phyloP scores from a whole-genome alignment of 2,329 filamentous ascomycete species.

The Coniella vitis region DNA sequence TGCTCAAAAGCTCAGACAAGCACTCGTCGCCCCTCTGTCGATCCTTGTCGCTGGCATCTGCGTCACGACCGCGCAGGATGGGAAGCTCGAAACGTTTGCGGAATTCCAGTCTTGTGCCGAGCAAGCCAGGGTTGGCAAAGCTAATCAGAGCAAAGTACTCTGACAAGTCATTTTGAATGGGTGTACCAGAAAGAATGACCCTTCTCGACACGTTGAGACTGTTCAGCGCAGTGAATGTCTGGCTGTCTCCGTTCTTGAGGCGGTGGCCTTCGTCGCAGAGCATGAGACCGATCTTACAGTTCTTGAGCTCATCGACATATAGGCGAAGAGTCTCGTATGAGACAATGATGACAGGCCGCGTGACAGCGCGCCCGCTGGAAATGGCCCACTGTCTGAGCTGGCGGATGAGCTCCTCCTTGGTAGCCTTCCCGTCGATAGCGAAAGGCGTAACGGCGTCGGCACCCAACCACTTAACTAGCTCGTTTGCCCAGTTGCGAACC shows the following conservation, averaged over 20 bases:
- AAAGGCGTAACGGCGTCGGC: slow-evolving; percentile 87
- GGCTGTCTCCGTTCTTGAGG: slow-evolving; percentile 91
- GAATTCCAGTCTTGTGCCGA: slow-evolving; percentile 85
- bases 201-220: slow-evolving; percentile 82
- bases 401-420: slow-evolving; percentile 84
- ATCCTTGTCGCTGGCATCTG: slow-evolving; percentile 77
- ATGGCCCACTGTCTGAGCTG: slow-evolving; percentile 95
- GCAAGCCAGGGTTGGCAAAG: slow-evolving; percentile 89
- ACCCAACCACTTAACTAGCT: slow-evolving; percentile 93
- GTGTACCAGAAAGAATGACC: slow-evolving; percentile 92
- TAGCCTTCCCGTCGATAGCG: slow-evolving; percentile 92
- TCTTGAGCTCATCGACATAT: slow-evolving; percentile 82
- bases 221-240: slow-evolving; percentile 89
- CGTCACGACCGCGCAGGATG: slow-evolving; percentile 85
- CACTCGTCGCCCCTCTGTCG: slow-evolving; percentile 77
- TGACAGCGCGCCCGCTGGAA: slow-evolving; percentile 79
- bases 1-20: slow-evolving; percentile 67
- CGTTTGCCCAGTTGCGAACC: slow-evolving; percentile 97
- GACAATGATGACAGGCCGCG: slow-evolving; percentile 89
- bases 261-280: slow-evolving; percentile 96
- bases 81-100: slow-evolving; percentile 90
- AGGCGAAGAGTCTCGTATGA: slow-evolving; percentile 94
- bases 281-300: slow-evolving; percentile 84
- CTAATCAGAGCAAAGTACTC: slow-evolving; percentile 96
- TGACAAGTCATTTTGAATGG: slow-evolving; percentile 96